Conservation (phyloP, 352 stramenopile species). For the Pythium aquatile region DNA sequence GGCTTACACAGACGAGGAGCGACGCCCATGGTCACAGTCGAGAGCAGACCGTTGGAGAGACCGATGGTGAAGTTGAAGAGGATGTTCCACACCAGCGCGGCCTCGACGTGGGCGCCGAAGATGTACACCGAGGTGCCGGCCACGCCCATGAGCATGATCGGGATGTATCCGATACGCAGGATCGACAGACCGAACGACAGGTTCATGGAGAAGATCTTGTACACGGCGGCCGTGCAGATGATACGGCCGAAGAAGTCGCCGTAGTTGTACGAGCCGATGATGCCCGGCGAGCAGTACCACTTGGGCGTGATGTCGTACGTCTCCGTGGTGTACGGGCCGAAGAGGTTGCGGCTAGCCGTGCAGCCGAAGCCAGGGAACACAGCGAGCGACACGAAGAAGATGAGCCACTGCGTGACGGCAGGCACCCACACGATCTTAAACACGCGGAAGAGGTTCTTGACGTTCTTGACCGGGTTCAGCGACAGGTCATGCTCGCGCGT, state of each 20-base stretch:
- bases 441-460: slow-evolving; percentile 46
- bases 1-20: slow-evolving; percentile 27
- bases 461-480: slow-evolving; percentile 28
- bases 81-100: slow-evolving; percentile 22
- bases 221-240: slow-evolving; percentile 28
- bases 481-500: slow-evolving; percentile 32
- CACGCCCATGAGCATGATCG: slow-evolving; percentile 30
- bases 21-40: slow-evolving; percentile 35
- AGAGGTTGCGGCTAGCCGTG: slow-evolving; percentile 35
- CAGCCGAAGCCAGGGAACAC: slow-evolving; percentile 59
- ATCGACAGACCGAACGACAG: slow-evolving; percentile 21
- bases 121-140: slow-evolving; percentile 27
- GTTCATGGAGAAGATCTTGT: slow-evolving; percentile 32
- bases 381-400: slow-evolving; percentile 60
- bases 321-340: slow-evolving; percentile 23
- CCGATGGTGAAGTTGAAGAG: slow-evolving; percentile 31
- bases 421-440: slow-evolving; percentile 54
- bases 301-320: slow-evolving; percentile 4
- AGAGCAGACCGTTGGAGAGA: slow-evolving; percentile 34
- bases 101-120: slow-evolving; percentile 23
- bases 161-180: slow-evolving; percentile 28
- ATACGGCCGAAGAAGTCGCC: slow-evolving; percentile 36
- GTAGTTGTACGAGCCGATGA: slow-evolving; percentile 40
- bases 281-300: slow-evolving; percentile 34
- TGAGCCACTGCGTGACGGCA: slow-evolving; percentile 45